These are phyloP conservation scores for Ettlia oleoabundans DNA, from an alignment of 139 green algal genomes.

Conservation along the genomic window DNA sequence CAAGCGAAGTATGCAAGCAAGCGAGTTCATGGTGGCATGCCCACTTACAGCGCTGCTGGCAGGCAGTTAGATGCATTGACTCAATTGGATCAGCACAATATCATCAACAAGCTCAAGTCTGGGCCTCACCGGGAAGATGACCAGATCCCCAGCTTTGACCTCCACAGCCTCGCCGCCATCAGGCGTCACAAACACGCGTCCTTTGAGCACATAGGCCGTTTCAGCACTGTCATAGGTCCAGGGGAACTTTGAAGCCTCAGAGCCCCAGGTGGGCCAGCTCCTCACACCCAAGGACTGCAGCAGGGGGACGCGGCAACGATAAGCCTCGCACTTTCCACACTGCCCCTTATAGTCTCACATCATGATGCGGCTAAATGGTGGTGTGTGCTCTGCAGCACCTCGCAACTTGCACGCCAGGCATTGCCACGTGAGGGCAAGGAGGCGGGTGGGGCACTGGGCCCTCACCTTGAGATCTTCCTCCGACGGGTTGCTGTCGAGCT, in stretches of 20 bases:
- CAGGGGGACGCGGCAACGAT: neutral
- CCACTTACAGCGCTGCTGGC: too few relatives aligned
- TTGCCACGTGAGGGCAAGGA: too few relatives aligned
- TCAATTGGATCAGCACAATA: too few relatives aligned
- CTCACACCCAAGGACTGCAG: conserved; percentile 21
- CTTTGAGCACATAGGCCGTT: conserved; percentile 47
- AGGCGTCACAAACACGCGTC: conserved; percentile 56
- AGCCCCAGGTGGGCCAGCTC: conserved; percentile 64
- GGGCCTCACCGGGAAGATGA: conserved; percentile 68
- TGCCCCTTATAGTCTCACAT: too few relatives aligned
- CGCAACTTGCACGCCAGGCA: neutral
- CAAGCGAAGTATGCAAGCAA: too few relatives aligned
- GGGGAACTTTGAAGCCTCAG: conserved; percentile 51
- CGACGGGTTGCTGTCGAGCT: conserved; percentile 23
- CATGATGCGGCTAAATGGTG: too few relatives aligned
- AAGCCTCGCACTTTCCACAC: neutral
- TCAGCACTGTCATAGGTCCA: conserved; percentile 30
- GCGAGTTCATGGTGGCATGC: too few relatives aligned
- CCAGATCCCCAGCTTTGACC: conserved; percentile 64
- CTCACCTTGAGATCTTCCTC: conserved; percentile 35
- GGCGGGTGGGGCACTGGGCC: too few relatives aligned
- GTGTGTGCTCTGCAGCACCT: too few relatives aligned
- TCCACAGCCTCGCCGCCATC: conserved; percentile 60
- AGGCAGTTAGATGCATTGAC: too few relatives aligned
- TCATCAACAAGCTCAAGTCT: too few relatives aligned